phyloP scores from a whole-genome alignment of 352 stramenopile species.

The Globisporangium okanoganense region DNA sequence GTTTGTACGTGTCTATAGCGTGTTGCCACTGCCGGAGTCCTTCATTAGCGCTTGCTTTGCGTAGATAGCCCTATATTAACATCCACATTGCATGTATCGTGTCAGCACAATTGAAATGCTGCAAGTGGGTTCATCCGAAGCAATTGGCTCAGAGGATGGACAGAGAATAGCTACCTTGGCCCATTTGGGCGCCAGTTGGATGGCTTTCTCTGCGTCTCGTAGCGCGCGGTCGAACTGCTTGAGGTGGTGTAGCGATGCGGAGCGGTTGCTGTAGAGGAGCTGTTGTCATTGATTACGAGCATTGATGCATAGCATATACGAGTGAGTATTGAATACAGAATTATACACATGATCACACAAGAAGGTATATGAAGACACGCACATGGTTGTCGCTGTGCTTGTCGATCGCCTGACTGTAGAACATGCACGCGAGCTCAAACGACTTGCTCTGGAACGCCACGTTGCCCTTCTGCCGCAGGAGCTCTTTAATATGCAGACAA shows the following conservation, averaged over 20 bases:
- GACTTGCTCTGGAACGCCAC: conserved; percentile 51
- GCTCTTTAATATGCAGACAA: conserved; percentile 18
- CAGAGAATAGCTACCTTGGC: too few relatives aligned
- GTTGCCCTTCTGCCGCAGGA: conserved; percentile 62
- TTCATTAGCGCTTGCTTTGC: conserved; percentile 83
- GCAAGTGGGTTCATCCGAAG: too few relatives aligned
- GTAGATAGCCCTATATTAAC: conserved; percentile 64
- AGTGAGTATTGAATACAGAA: not conserved
- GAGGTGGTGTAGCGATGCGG: conserved; percentile 76
- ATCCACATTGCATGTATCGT: not conserved
- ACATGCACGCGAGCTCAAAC: conserved; percentile 36
- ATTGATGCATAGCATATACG: not conserved
- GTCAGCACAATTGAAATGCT: too few relatives aligned
- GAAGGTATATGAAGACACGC: not conserved
- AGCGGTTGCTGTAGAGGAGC: conserved; percentile 87
- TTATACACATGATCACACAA: not conserved
- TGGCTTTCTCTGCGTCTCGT: conserved; percentile 75
- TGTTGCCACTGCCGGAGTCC: conserved; percentile 47
- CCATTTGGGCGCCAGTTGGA: conserved; percentile 85
- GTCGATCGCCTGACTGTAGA: conserved; percentile 63
- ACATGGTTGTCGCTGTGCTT: conserved; percentile 50
- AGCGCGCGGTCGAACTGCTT: conserved; percentile 68
- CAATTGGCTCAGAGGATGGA: too few relatives aligned
- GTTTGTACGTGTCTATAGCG: conserved; percentile 75
- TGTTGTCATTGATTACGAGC: too few relatives aligned